phyloP scores from a whole-genome alignment of 305 asterid species.

The Fraxinus albicans region DNA sequence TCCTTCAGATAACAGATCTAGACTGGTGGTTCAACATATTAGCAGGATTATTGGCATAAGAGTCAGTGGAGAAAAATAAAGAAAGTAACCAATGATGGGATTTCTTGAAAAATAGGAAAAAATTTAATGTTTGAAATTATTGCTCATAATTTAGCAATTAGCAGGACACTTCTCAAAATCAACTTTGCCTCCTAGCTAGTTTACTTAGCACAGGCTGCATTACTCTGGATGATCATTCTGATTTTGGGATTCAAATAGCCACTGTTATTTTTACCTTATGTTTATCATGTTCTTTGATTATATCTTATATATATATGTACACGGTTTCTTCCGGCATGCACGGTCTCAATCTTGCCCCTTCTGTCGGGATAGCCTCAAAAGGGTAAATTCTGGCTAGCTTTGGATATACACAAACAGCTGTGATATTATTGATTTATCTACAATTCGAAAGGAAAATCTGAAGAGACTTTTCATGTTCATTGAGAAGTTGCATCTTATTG shows the following conservation, averaged over 20 bases:
- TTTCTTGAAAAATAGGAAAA: no score
- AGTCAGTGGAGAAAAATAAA: no score
- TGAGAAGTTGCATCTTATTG: constrained; percentile 45
- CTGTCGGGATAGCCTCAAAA: constrained; percentile 49
- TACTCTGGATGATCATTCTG: background rate
- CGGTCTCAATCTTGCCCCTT: constrained; percentile 57
- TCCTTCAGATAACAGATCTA: no score
- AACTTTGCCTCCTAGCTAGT: no score
- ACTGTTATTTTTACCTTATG: background rate
- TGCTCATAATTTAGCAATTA: no score
- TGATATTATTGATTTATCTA: constrained; percentile 41
- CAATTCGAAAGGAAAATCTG: constrained; percentile 40
- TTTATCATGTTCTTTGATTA: background rate
- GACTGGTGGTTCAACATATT: no score
- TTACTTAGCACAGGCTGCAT: no score
- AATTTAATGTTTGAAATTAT: no score
- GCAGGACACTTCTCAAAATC: no score
- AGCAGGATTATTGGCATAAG: no score
- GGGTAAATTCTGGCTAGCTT: constrained; percentile 49
- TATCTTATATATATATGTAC: background rate
- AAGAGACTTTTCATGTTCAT: constrained; percentile 48
- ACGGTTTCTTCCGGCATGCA: constrained; percentile 31
- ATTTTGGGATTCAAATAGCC: background rate
- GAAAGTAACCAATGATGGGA: no score
- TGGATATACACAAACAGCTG: constrained; percentile 49